Evolutionary conservation across 495 filamentous ascomycete genomes (phyloP).

Genomic region (Hypoxylon lienhwacheense): DNA sequence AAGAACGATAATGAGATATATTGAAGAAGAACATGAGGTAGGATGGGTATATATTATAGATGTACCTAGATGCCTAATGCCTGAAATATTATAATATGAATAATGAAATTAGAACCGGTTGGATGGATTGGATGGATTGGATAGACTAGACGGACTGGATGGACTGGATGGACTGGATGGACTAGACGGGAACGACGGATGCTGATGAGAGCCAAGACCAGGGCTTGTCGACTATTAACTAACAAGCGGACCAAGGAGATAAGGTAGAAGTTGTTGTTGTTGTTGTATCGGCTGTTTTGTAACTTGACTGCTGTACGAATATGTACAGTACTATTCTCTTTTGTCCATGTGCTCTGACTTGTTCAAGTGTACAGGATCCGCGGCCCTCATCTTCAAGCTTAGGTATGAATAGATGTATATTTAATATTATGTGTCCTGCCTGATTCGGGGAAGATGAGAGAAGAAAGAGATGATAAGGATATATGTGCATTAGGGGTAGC

Average conservation of each 20-base stretch:
- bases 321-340: no score
- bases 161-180: no score
- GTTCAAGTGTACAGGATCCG: slow-evolving; percentile 26
- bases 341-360: slow-evolving; percentile 17
- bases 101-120: slow-evolving; percentile 10
- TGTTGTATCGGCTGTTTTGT: no score
- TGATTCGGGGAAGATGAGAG: slow-evolving; percentile 28
- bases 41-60: background rate
- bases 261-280: slow-evolving; percentile 20
- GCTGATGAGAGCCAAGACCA: slow-evolving; percentile 32
- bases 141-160: no score
- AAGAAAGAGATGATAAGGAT: slow-evolving; percentile 3
- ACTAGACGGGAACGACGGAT: slow-evolving; percentile 26
- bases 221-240: no score
- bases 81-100: background rate
- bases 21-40: background rate
- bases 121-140: no score
- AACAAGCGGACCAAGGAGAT: slow-evolving; percentile 26
- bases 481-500: slow-evolving; percentile 15
- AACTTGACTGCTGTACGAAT: no score
- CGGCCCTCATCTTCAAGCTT: slow-evolving; percentile 19
- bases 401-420: background rate
- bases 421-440: slow-evolving; percentile 29
- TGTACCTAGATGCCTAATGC: background rate
- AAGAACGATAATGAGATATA: background rate